These are phyloP conservation scores for Schwanniomyces pseudopolymorphus DNA, from an alignment of 805 yeast genomes.

Conservation along the genomic window DNA sequence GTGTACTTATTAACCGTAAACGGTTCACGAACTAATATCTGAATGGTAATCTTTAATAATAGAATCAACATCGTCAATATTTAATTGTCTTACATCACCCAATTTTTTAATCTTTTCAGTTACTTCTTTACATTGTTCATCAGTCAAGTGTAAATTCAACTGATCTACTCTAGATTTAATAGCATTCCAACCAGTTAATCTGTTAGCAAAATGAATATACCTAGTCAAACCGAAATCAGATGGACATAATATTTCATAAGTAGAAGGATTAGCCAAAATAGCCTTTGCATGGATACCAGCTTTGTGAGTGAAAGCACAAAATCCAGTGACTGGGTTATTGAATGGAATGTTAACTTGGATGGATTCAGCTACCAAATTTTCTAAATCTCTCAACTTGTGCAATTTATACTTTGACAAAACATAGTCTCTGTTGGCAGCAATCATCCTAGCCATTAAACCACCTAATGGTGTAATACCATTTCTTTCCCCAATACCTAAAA, in stretches of 20 bases:
- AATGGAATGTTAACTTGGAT: constrained; percentile 96
- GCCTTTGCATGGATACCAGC: constrained; percentile 99
- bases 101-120: constrained; percentile 88
- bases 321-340: constrained; percentile 98
- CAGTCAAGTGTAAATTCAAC: constrained; percentile 83
- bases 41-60: constrained; percentile 93
- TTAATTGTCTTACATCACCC: constrained; percentile 93
- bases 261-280: constrained; percentile 95
- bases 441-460: constrained; percentile 98
- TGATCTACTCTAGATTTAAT: constrained; percentile 98
- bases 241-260: constrained; percentile 96
- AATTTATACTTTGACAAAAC: constrained; percentile 91
- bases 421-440: constrained; percentile 96
- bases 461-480: constrained; percentile 98
- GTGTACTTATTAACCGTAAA: no score
- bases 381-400: constrained; percentile 93
- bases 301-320: constrained; percentile 99
- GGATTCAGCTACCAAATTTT: constrained; percentile 93
- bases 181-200: constrained; percentile 99
- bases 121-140: constrained; percentile 92
- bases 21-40: constrained; percentile 26
- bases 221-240: constrained; percentile 93
- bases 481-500: constrained; percentile 97
- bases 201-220: constrained; percentile 96
- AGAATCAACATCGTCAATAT: constrained; percentile 96